phyloP scores from a whole-genome alignment of 1,284 basidiomycete species.

The Salmacisia buchloeana region DNA sequence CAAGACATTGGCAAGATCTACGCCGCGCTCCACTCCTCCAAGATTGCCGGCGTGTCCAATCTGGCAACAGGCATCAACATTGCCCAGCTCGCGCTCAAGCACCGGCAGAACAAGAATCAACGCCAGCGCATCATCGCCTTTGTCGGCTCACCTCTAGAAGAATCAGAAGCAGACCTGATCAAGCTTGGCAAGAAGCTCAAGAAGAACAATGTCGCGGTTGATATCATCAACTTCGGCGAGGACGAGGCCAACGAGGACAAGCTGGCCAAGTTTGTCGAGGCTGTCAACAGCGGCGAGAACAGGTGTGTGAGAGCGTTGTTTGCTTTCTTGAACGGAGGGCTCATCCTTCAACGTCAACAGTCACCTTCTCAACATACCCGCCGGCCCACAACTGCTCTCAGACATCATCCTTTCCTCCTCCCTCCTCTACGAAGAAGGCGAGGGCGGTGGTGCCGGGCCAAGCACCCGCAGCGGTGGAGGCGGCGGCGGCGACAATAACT shows the following conservation, averaged over 20 bases:
- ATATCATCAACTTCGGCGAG: slow-evolving; percentile 70
- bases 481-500: slow-evolving; percentile 52
- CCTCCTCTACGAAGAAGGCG: slow-evolving; percentile 73
- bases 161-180: slow-evolving; percentile 50
- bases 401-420: slow-evolving; percentile 76
- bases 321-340: too few species aligned
- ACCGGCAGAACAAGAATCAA: slow-evolving; percentile 96
- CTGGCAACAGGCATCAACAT: slow-evolving; percentile 84
- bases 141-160: slow-evolving; percentile 68
- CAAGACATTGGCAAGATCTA: slow-evolving; percentile 90
- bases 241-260: slow-evolving; percentile 59
- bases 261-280: slow-evolving; percentile 70
- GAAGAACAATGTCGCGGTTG: slow-evolving; percentile 97
- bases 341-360: slow-evolving; percentile 14
- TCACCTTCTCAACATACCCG: slow-evolving; percentile 74
- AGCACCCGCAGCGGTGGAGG: slow-evolving; percentile 35
- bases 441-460: slow-evolving; percentile 56
- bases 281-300: slow-evolving; percentile 71
- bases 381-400: slow-evolving; percentile 71
- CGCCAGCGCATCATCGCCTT: slow-evolving; percentile 91
- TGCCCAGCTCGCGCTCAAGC: slow-evolving; percentile 88
- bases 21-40: slow-evolving; percentile 67
- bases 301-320: slow-evolving; percentile 59
- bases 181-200: slow-evolving; percentile 92
- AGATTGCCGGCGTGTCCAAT: slow-evolving; percentile 73